Conservation (phyloP, 2,329 filamentous ascomycete genomes). For the Fusarium sororula region DNA sequence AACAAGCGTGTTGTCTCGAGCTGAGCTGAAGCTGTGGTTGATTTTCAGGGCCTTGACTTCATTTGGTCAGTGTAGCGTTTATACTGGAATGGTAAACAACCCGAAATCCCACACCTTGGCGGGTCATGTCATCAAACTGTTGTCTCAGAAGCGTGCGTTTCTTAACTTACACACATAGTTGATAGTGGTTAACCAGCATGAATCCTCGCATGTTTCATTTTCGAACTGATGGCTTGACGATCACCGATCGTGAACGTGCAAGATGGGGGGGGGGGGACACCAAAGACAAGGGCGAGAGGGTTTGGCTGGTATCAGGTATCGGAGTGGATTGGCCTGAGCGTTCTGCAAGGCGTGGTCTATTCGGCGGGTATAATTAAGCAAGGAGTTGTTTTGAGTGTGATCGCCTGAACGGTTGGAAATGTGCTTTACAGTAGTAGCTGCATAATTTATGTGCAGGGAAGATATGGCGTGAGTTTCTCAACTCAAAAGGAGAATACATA, state of each 20-base stretch:
- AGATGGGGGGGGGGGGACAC: background rate
- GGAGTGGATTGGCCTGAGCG: constrained; percentile 25
- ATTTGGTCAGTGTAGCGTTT: constrained; percentile 1
- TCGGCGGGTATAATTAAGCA: constrained; percentile 27
- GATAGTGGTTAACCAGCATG: background rate
- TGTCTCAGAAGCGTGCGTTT: constrained; percentile 29
- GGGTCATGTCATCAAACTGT: constrained; percentile 14
- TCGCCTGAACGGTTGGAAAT: constrained; percentile 12
- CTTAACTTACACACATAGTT: constrained; percentile 33
- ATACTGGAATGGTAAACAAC: constrained; percentile 36
- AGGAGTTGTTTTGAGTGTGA: constrained; percentile 27
- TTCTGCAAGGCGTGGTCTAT: constrained; percentile 37
- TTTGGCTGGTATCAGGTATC: background rate
- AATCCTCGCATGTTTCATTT: constrained; percentile 32
- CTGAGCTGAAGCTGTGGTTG: background rate
- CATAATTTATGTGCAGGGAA: constrained; percentile 30
- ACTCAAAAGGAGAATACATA: constrained; percentile 1
- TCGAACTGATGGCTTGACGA: constrained; percentile 17
- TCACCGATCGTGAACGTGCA: constrained; percentile 8
- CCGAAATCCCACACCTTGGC: constrained; percentile 3
- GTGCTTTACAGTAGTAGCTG: constrained; percentile 21
- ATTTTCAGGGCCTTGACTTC: background rate
- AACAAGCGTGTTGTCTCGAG: constrained; percentile 14
- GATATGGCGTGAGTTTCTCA: constrained; percentile 3
- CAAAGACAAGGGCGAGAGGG: constrained; percentile 4